Conservation (phyloP, 1,284 basidiomycete genomes). For the Ceratobasidium papillatum region DNA sequence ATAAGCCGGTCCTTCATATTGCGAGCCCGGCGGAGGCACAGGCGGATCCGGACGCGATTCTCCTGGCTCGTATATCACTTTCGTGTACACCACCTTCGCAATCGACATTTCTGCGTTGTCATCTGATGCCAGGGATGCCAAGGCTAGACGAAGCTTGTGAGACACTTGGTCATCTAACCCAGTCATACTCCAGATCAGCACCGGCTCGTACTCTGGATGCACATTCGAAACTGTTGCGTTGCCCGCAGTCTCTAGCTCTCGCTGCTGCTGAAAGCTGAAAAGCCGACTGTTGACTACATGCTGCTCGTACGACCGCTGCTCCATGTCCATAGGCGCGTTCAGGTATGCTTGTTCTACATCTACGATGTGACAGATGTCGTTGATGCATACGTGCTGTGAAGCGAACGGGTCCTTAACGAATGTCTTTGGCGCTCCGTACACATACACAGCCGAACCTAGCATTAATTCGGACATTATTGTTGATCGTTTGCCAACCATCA, state of each 20-base stretch:
- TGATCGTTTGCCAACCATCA: not conserved
- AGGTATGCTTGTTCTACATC: conserved; percentile 21
- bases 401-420: not conserved
- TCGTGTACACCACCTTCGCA: conserved; percentile 6
- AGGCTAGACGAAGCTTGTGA: not conserved
- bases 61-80: conserved; percentile 1
- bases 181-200: conserved; percentile 21
- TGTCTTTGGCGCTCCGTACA: conserved; percentile 10
- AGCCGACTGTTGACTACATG: not conserved
- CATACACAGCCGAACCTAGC: conserved; percentile 3
- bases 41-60: conserved; percentile 11
- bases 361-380: conserved; percentile 6
- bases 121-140: not conserved
- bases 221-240: not conserved
- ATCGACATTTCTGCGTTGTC: conserved; percentile 17
- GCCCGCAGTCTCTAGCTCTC: no score
- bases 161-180: conserved; percentile 1
- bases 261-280: no score
- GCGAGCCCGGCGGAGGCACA: not conserved
- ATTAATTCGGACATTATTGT: not conserved
- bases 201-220: conserved; percentile 10
- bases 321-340: not conserved
- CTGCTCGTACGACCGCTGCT: not conserved
- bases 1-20: not conserved
- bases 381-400: conserved; percentile 8